A percentile compares a stretch with the other conserved stretches of the same genome.
Conservation (phyloP, 1,284 basidiomycete genomes). For the Ganoderma resinaceum region DNA sequence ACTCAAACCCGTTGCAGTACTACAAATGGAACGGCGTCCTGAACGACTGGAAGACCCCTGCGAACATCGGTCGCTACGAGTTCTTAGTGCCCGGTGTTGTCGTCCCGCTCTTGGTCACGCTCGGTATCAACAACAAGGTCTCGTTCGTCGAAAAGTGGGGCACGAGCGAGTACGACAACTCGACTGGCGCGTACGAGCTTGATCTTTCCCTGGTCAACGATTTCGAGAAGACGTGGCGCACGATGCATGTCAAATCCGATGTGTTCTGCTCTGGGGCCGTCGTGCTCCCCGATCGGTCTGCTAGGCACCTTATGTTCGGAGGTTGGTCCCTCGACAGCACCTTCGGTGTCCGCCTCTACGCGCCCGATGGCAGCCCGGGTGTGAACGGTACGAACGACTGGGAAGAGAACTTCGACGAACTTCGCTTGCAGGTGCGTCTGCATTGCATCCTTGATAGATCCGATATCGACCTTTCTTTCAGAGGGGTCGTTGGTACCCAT, state of each 20-base stretch:
- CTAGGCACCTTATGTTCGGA: slow-evolving; percentile 72
- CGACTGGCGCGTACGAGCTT: slow-evolving; percentile 80
- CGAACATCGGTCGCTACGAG: slow-evolving; percentile 72
- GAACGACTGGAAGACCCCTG: slow-evolving; percentile 68
- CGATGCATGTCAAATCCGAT: slow-evolving; percentile 76
- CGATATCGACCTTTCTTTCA: slow-evolving; percentile 36
- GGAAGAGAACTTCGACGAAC: slow-evolving; percentile 63
- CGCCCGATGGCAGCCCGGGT: slow-evolving; percentile 62
- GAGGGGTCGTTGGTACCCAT: slow-evolving; percentile 78
- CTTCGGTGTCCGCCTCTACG: slow-evolving; percentile 71
- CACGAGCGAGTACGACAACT: slow-evolving; percentile 61
- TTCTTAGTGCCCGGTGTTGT: slow-evolving; percentile 69
- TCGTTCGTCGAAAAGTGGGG: slow-evolving; percentile 75
- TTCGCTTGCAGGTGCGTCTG: slow-evolving; percentile 56
- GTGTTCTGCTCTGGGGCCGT: slow-evolving; percentile 81
- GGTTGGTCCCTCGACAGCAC: slow-evolving; percentile 72
- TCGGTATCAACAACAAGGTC: slow-evolving; percentile 81
- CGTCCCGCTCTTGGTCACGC: slow-evolving; percentile 73
- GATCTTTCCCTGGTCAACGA: slow-evolving; percentile 64
- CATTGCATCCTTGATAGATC: not conserved
- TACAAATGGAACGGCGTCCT: slow-evolving; percentile 69
- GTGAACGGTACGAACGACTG: slow-evolving; percentile 72
- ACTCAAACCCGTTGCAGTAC: slow-evolving; percentile 2
- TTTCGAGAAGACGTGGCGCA: slow-evolving; percentile 67
- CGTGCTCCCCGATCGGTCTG: slow-evolving; percentile 75